A percentile compares a stretch with the other conserved stretches of the same genome.
Evolutionary conservation across 257 asterid genomes (phyloP).

Genomic region (Vinca minor): DNA sequence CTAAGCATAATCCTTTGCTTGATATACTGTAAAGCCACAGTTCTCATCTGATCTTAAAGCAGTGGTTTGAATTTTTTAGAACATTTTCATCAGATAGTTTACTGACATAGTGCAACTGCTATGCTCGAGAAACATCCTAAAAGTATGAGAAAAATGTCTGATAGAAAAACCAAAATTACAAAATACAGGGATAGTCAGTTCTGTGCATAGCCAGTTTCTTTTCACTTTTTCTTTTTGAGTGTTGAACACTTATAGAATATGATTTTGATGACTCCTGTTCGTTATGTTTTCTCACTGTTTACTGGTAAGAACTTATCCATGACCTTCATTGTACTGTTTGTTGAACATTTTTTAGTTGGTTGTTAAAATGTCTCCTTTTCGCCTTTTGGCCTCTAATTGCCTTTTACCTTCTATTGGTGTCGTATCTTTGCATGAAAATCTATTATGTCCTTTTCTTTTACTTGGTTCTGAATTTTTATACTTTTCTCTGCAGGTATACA

Average conservation of each 20-base stretch:
- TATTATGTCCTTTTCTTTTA: neutral
- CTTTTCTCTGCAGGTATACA: slow-evolving; percentile 58
- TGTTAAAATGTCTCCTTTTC: neutral
- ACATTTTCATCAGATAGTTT: neutral
- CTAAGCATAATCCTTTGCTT: neutral
- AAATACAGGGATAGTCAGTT: neutral
- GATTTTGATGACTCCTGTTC: neutral
- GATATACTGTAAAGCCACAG: neutral
- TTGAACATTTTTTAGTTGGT: too few species aligned
- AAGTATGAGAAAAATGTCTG: neutral
- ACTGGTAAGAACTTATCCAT: neutral
- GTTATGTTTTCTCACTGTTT: neutral
- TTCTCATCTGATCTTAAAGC: neutral
- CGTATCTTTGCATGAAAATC: neutral
- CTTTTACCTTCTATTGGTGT: neutral
- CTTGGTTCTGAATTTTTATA: slow-evolving; percentile 6
- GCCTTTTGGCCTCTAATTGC: neutral
- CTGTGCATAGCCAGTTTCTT: neutral
- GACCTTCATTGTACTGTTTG: neutral
- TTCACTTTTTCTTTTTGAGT: neutral
- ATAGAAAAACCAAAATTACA: neutral
- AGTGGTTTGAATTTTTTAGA: neutral
- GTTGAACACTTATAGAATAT: neutral
- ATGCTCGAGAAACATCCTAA: neutral
- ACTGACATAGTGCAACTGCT: neutral